A percentile compares a stretch with the other conserved stretches of the same genome.
Evolutionary conservation across 1,284 basidiomycete genomes (phyloP).

Genomic region (Ganoderma sinense): DNA sequence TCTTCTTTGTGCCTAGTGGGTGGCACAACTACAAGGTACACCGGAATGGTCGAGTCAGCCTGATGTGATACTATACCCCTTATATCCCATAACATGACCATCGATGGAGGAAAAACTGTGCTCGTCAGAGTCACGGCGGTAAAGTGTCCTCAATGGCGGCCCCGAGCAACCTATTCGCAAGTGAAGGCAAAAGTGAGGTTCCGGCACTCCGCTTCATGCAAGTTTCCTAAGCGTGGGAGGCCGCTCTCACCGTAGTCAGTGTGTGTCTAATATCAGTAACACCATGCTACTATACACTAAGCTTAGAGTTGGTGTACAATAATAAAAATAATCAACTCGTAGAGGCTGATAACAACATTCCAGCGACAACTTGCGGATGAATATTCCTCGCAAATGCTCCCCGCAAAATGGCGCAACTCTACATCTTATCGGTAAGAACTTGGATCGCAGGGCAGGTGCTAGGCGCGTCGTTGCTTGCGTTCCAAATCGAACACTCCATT

Average conservation of each 20-base stretch:
- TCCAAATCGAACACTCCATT: constrained; percentile 3
- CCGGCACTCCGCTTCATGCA: not conserved
- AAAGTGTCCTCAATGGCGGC: too few relatives aligned
- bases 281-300: not conserved
- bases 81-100: not conserved
- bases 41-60: not conserved
- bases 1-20: not conserved
- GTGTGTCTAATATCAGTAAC: not conserved
- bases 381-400: not conserved
- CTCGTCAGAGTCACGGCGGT: too few relatives aligned
- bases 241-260: too few relatives aligned
- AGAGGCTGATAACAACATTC: not conserved
- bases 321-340: not conserved
- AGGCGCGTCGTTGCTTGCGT: not conserved
- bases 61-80: not conserved
- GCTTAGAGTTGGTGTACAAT: not conserved
- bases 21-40: not conserved
- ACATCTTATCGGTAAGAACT: not conserved
- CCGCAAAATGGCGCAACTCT: too few relatives aligned
- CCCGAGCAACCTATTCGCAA: too few relatives aligned
- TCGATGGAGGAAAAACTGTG: not conserved
- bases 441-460: not conserved
- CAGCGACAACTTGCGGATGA: not conserved
- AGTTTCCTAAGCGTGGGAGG: too few relatives aligned
- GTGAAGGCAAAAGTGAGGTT: too few relatives aligned